Evolutionary conservation across 306 rosid species (phyloP).

Genomic region (Lathyrus aphaca): DNA sequence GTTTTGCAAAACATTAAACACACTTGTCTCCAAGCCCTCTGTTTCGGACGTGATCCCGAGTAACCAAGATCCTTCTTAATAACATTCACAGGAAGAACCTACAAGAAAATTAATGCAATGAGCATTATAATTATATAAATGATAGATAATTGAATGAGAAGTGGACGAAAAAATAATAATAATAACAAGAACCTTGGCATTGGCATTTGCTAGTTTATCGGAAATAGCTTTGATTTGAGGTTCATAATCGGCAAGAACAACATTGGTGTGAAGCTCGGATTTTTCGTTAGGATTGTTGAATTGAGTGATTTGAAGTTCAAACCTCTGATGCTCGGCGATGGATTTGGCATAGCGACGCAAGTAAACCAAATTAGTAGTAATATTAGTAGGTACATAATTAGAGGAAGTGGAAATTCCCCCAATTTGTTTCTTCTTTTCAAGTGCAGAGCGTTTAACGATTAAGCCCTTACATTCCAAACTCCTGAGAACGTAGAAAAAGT

Average conservation of each 20-base stretch:
- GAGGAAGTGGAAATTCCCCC: conserved; percentile 49
- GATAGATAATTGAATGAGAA: conserved; percentile 8
- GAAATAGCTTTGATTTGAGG: conserved; percentile 77
- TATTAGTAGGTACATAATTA: conserved; percentile 49
- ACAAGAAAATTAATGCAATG: conserved; percentile 40
- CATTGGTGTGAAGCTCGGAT: conserved; percentile 49
- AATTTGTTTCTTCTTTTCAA: conserved; percentile 69
- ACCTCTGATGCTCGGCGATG: conserved; percentile 65
- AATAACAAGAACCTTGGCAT: conserved; percentile 61
- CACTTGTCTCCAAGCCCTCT: conserved; percentile 79
- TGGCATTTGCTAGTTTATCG: conserved; percentile 72
- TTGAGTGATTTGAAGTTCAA: conserved; percentile 67
- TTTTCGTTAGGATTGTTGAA: conserved; percentile 29
- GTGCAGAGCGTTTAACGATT: conserved; percentile 68
- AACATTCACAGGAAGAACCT: conserved; percentile 86
- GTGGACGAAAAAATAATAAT: background rate
- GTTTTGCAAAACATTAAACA: conserved; percentile 38
- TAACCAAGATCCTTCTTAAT: conserved; percentile 87
- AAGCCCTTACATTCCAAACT: conserved; percentile 84
- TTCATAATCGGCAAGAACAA: conserved; percentile 67
- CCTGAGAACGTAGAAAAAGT: conserved; percentile 66
- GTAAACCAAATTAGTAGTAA: conserved; percentile 76
- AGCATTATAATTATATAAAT: conserved; percentile 20
- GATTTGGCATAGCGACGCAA: conserved; percentile 72
- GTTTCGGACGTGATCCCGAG: conserved; percentile 57